These are phyloP conservation scores for Triangularia setosa DNA, from an alignment of 2,329 filamentous ascomycete species.

Conservation along the genomic window DNA sequence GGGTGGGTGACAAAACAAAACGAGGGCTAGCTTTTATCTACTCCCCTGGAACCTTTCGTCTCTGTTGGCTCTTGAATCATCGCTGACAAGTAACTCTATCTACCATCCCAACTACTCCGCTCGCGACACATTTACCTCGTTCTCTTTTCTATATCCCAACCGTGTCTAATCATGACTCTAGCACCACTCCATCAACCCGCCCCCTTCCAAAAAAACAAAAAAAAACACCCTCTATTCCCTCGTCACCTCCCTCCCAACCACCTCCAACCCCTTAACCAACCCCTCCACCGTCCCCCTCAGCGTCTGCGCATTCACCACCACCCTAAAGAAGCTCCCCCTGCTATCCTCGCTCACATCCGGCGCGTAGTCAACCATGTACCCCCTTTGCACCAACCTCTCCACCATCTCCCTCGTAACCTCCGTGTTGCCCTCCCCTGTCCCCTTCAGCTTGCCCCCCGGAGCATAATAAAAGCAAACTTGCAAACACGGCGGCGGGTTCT, in stretches of 20 bases:
- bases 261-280: constrained; percentile 51
- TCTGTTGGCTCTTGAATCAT: too few species aligned
- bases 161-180: too few species aligned
- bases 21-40: too few species aligned
- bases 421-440: constrained; percentile 44
- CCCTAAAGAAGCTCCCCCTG: constrained; percentile 54
- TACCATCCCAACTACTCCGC: too few species aligned
- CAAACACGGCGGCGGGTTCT: constrained; percentile 77
- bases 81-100: too few species aligned
- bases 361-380: constrained; percentile 61
- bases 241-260: constrained; percentile 36
- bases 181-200: too few species aligned
- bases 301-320: constrained; percentile 57
- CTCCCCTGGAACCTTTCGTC: too few species aligned
- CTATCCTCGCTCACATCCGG: constrained; percentile 34
- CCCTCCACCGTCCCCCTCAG: constrained; percentile 48
- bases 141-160: not conserved
- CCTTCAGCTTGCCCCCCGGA: constrained; percentile 48
- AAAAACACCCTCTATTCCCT: not conserved
- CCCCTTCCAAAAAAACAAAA: too few species aligned
- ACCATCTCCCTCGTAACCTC: constrained; percentile 47
- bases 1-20: too few species aligned
- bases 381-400: constrained; percentile 43
- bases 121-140: too few species aligned
- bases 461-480: constrained; percentile 95